A percentile compares a stretch with the other conserved stretches of the same genome.
Evolutionary conservation across 306 rosid genomes (phyloP).

Genomic region (Oemleria cerasiformis): DNA sequence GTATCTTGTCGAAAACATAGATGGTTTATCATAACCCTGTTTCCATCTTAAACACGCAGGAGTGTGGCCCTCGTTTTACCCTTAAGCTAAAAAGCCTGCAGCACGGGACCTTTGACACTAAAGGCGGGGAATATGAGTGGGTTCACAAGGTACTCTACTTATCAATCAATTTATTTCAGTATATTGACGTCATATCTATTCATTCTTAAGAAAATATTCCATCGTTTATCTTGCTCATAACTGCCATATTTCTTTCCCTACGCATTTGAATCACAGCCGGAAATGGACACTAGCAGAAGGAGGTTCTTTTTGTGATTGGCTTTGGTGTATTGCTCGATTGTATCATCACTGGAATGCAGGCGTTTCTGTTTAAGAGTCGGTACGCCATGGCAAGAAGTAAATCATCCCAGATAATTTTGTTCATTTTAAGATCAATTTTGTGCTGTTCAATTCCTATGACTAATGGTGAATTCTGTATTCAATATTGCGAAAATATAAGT

Average conservation of each 20-base stretch:
- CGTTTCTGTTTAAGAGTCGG: constrained; percentile 13
- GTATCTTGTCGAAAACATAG: not conserved
- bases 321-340: constrained; percentile 21
- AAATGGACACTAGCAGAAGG: constrained; percentile 98
- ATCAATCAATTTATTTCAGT: not conserved
- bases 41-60: constrained; percentile 42
- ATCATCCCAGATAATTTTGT: constrained; percentile 13
- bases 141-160: constrained; percentile 76
- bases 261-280: constrained; percentile 53
- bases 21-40: not conserved
- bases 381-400: constrained; percentile 3
- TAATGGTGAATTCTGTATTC: constrained; percentile 6
- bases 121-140: constrained; percentile 93
- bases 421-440: not conserved
- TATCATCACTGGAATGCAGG: constrained; percentile 14
- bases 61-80: constrained; percentile 91
- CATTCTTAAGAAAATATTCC: not conserved
- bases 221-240: not conserved
- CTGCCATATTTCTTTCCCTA: constrained; percentile 11
- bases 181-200: constrained; percentile 10
- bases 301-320: constrained; percentile 77
- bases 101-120: constrained; percentile 79
- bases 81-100: constrained; percentile 76
- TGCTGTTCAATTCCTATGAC: not conserved
- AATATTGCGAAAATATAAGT: constrained; percentile 1